phyloP scores from a whole-genome alignment of 192 early-diverging fungal genomes.

The Spizellomyces sp. region DNA sequence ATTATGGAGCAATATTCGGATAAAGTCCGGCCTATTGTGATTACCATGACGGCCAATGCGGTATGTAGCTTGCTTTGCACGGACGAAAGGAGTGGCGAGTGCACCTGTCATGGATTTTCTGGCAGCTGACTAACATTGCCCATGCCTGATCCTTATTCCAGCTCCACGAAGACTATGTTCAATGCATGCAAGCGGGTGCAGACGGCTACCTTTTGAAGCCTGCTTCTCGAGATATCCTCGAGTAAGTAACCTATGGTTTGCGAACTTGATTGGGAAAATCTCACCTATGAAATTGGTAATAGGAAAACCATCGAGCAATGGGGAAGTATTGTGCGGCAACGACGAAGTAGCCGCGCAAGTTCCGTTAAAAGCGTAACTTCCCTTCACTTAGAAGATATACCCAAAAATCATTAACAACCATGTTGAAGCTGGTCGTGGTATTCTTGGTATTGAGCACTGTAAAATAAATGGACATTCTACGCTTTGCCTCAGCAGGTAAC shows the following conservation, averaged over 20 bases:
- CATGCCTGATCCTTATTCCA: neutral
- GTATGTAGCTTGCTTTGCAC: neutral
- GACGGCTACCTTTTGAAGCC: conserved; percentile 34
- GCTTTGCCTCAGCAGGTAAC: no score
- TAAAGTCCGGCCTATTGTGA: conserved; percentile 11
- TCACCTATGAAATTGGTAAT: neutral
- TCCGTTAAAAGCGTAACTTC: no score
- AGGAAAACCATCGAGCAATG: neutral
- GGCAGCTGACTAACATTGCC: no score
- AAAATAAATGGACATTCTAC: no score
- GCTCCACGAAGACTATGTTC: conserved; percentile 32
- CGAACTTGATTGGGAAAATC: neutral
- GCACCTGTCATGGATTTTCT: neutral
- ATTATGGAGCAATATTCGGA: conserved; percentile 19
- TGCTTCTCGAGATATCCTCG: conserved; percentile 20
- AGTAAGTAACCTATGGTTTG: conserved; percentile 9
- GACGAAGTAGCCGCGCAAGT: neutral
- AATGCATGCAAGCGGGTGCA: conserved; percentile 32
- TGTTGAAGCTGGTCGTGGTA: no score
- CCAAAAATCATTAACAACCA: no score
- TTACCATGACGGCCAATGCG: conserved; percentile 36
- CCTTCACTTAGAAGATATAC: no score
- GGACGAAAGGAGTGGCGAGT: neutral
- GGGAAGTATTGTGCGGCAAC: neutral
- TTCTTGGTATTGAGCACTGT: no score